Base-by-base conservation (phyloP, 2,329 filamentous ascomycete species). In the Lachnellula occidentalis region DNA sequence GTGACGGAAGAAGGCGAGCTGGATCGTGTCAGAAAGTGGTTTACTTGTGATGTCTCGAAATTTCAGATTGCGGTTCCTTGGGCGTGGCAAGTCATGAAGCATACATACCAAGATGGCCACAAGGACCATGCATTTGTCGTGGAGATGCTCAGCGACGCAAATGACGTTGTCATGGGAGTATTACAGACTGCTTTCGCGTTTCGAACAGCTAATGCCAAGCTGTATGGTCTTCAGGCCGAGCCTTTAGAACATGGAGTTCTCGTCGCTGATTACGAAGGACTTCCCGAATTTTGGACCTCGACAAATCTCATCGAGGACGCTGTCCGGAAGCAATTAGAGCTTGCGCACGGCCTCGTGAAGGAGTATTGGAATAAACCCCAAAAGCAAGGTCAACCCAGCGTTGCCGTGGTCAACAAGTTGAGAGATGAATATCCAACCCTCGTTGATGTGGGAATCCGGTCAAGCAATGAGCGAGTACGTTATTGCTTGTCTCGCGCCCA, bases 221-320 rank as follows among this genome's bases (percentile, higher is more conserved):
- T 82, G 3, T 97, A 96, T 67, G 90, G 90, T 2, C 78, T 96
- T 4, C 77, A 79, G 17, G 73, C 80, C 15, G 87, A 91, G 59
- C 74, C 80, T 50, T 70, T 94, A 34, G 76, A 83, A 48, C 75
- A 86, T 60, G 86, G 86, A 6, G 80, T 90, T 22, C 71, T 89
- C 9, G 72, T 74, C 2, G 73, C 78, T 15, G 80, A 82, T 45
- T 92, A 90, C 65, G 78, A 85, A 19, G 81, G 78, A 11, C 76
- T 96, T 8, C 82, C 87, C 0, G 85, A 89, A 56, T 88, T 92
- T 45, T 99, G 94, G 94, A 96, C 92, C 0, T 91, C 89, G 15
- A 83, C 80, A 61, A 71, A 74, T 43, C 82, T 78, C 59, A 74
- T 85, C 53, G 79, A 82, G 49, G 84, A 84, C 67, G 85, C 85